Evolutionary conservation across 345 rosid genomes (phyloP).

Genomic region (Brassica nigra): DNA sequence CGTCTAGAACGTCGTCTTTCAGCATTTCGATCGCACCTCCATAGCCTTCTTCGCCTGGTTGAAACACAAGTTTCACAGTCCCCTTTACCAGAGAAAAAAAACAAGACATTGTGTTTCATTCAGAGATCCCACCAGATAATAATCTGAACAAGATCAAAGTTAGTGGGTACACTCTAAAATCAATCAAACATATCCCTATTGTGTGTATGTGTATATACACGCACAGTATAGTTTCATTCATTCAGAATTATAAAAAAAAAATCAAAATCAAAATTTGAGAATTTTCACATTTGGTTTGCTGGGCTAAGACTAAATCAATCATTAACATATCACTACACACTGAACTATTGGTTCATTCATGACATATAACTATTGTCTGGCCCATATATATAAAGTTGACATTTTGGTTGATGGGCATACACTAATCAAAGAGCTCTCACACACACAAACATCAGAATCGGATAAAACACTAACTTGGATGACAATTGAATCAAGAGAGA

Average conservation of each 20-base stretch:
- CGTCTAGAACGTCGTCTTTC: conserved; percentile 57
- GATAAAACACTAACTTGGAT: too few relatives aligned
- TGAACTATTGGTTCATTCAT: neutral
- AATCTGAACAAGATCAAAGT: neutral
- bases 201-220: neutral
- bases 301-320: neutral
- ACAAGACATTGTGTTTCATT: neutral
- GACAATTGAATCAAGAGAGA: neutral
- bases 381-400: neutral
- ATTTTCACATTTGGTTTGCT: neutral
- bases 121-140: neutral
- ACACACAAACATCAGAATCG: neutral
- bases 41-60: conserved; percentile 79
- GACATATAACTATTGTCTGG: neutral
- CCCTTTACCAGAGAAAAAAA: conserved; percentile 43
- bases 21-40: conserved; percentile 72
- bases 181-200: neutral
- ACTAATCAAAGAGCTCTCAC: neutral
- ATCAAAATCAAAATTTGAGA: neutral
- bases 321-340: neutral
- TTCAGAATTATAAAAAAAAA: neutral
- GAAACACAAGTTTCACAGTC: conserved; percentile 74
- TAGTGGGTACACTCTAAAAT: neutral
- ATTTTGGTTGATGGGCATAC: conserved; percentile 10
- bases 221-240: neutral